Conservation (phyloP, 768 basidiomycete species). For the Tricholoma sp. region DNA sequence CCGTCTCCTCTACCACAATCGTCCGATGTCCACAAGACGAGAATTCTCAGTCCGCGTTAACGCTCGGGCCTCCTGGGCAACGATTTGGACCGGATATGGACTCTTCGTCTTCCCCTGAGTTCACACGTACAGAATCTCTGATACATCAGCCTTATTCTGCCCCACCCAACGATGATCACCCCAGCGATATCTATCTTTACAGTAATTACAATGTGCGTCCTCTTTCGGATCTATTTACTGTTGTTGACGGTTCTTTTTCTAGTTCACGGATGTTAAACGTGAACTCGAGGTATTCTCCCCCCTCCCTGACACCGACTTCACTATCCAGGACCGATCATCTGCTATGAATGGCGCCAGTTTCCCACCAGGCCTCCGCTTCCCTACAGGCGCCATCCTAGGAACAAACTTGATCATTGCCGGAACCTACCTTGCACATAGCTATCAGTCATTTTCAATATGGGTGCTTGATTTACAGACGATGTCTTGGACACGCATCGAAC, state of each 20-base stretch:
- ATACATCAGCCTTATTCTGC: constrained; percentile 76
- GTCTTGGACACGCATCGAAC: constrained; percentile 86
- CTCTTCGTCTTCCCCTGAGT: constrained; percentile 36
- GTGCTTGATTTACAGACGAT: constrained; percentile 80
- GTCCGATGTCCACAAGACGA: constrained; percentile 72
- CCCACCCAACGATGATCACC: constrained; percentile 64
- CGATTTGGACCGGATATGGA: constrained; percentile 51
- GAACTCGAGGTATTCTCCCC: constrained; percentile 92
- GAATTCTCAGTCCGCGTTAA: constrained; percentile 32
- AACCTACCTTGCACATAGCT: constrained; percentile 90
- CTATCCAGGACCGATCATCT: constrained; percentile 73
- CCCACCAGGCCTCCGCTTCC: constrained; percentile 95
- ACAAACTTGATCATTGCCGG: constrained; percentile 91
- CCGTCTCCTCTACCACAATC: constrained; percentile 64
- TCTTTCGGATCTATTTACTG: background rate
- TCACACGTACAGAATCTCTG: constrained; percentile 55
- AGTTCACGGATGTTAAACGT: constrained; percentile 94
- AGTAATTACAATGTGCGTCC: constrained; percentile 89
- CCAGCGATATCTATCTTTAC: constrained; percentile 86
- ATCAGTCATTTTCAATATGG: constrained; percentile 96
- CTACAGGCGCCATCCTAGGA: constrained; percentile 89
- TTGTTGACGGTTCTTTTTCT: constrained; percentile 9
- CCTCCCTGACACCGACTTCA: constrained; percentile 68
- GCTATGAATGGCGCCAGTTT: constrained; percentile 78
- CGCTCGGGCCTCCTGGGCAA: constrained; percentile 50